Conservation (phyloP, 345 rosid genomes). For the Populus alba region DNA sequence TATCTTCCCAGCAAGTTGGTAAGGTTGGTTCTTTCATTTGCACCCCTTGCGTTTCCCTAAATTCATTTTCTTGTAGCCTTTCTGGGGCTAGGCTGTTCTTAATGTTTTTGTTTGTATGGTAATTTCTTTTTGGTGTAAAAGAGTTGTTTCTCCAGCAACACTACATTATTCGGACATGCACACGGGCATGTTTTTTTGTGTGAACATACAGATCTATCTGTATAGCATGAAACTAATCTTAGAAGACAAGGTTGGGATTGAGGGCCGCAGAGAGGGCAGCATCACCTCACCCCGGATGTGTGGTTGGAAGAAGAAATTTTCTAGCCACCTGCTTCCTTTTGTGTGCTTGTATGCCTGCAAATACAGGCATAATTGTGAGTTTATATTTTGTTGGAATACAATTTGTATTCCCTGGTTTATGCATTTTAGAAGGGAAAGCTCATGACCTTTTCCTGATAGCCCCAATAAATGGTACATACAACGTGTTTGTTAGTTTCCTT, state of each 20-base stretch:
- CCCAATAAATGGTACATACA: not conserved
- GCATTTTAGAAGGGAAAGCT: not conserved
- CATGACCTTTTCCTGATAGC: not conserved
- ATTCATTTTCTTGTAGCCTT: no score
- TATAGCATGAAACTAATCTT: not conserved
- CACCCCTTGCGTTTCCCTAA: not conserved
- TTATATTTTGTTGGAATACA: not conserved
- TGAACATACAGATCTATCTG: not conserved
- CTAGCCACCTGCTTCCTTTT: not conserved
- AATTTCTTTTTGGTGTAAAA: not conserved
- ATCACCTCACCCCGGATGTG: not conserved
- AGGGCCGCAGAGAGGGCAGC: not conserved
- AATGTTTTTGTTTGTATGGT: not conserved
- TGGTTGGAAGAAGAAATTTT: not conserved
- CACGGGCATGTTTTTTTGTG: not conserved
- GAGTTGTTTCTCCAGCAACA: not conserved
- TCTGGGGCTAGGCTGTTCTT: not conserved
- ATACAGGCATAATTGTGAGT: not conserved
- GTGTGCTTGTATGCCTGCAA: not conserved
- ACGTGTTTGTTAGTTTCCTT: not conserved
- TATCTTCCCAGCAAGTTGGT: not conserved
- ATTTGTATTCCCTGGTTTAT: not conserved
- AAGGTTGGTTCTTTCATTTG: not conserved
- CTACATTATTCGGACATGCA: not conserved
- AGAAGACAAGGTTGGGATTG: not conserved